Evolutionary conservation across 2,329 filamentous ascomycete genomes (phyloP), one percentile per base, ranked within the genome.

Genomic region (Aspergillus quadricinctus): DNA sequence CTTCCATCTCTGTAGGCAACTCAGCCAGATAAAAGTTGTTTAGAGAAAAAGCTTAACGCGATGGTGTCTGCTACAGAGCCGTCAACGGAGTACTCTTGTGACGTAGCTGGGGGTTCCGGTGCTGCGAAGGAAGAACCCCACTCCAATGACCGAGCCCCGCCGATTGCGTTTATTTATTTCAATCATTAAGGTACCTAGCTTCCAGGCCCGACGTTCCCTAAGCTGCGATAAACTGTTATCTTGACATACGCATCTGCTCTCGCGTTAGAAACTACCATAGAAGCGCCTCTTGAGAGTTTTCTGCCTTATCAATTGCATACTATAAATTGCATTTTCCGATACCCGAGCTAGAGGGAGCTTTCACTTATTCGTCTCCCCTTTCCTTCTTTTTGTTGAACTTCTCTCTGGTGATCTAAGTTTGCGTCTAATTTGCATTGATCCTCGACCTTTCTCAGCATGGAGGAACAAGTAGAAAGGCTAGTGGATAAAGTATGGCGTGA

Each of bases 401-500:
- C 25, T n/a, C 23, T 37, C 23, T 45, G 21, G 37, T n/a, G 19
- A 53, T 29, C 31, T 41, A 17, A 10, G 43, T 11, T 46, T 14
- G 19, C 5, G 10, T 48, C 17, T 11, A 54, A 28, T 35, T 14
- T 14, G 23, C 29, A 23, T 25, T 50, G 45, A 50, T 54, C 3
- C 19, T 23, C 23, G 11, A 14, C 5, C 43, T 46, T 23, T n/a
- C 11, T 8, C 19, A 46, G 43, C 31, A 72, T 72, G 70, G 64
- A 72, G 50, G 27, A 62, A 37, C 70, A 71, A 61, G 65, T 72
- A 52, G 62, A 67, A 9, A 62, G 65, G 52, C 58, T 72, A 55
- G 69, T 72, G 54, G 66, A 71, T 37, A 71, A 72, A 58, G 66
- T 68, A 60, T 72, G 70, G 70, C 61, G 70, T 72, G 62, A 65